Evolutionary conservation across 345 rosid species (phyloP), one percentile per base, ranked within the genome.

Genomic region (Eucalyptus marginata): DNA sequence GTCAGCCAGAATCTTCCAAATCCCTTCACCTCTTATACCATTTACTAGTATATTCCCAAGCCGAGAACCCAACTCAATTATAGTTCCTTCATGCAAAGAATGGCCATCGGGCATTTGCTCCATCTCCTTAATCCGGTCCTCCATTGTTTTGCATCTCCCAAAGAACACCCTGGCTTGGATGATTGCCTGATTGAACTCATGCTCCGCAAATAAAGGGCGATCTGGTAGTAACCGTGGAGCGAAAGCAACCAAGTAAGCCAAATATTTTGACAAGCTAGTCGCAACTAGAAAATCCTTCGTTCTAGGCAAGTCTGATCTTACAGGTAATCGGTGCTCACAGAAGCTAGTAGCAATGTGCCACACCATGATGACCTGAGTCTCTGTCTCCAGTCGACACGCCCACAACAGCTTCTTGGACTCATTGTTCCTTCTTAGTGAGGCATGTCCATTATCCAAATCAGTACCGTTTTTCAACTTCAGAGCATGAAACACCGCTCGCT

Each of bases 291-390:
- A 43, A 43, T 43, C 44, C 44, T 1, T 43, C 44, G 44, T 43
- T 43, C 44, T 43, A 6, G 44, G 44, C 44, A 43, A 43, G 44
- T 43, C 8, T 43, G 44, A 43, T 43, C 44, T 43, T 43, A 5
- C 2, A 6, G 44, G 8, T 43, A 43, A 43, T 43, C 8, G 8
- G 8, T 43, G 44, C 29, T 86, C 87, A 33, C 59, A 86, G 40
- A 86, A 36, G 62, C 56, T 49, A 49, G 87, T 86, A 13, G 52
- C 87, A 29, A 49, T 86, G 87, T 86, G 87, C 87, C 87, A 86
- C 20, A 86, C 36, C 43, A 86, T 29, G 5, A 86, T 49, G 87
- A 86, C 87, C 4, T 86, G 59, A 86, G 59, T n/a, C 22, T 86
- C 1, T 44, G 43, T 86, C 44, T 27, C 43, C 13, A 86, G 13